Evolutionary conservation across 257 asterid genomes (phyloP), one percentile per base, ranked within the genome.

Genomic region (Phtheirospermum japonicum): DNA sequence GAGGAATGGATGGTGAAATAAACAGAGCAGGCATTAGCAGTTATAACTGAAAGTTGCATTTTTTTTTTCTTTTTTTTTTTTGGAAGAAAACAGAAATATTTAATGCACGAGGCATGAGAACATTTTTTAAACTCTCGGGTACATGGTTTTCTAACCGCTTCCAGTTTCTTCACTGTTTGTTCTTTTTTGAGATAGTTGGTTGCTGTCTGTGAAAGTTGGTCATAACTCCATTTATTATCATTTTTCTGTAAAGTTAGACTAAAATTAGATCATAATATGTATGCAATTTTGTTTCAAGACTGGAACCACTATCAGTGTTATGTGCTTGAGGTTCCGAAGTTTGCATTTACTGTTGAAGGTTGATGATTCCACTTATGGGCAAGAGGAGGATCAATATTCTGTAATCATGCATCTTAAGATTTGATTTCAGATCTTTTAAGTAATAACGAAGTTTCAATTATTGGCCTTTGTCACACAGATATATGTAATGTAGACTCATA

Each of bases 181-280:
- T 49, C 63, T 43, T 68, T 23, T 55, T 57, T 52, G 40, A 26
- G 32, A 57, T 73, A 34, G 14, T 57, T 28, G 10, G 49, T 57
- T 28, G 37, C 28, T 23, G 2, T 23, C 28, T 67, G 32, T 43
- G 11, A 20, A 23, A 49, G 61, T 50, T 62, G 61, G 58, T 59
- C 33, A n/a, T 33, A 61, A 18, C 67, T 34, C 34, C 56, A 39
- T 17, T 48, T 43, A 39, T 34, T 31, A 37, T 18, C 61, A 55
- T 61, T 55, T 57, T 54, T 61, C 26, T 56, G 13, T 19, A 16
- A 51, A 59, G 34, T 20, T 19, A 6, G 20, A 16, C 54, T 43
- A 49, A 20, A 40, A 5, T 33, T 33, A 8, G 39, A 33, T 1
- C 9, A 33, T 33, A 33, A 42, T 56, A 42, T 14, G 50, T 10